phyloP scores from a whole-genome alignment of 164 flowering plant species.

The Nymphaea colorata region DNA sequence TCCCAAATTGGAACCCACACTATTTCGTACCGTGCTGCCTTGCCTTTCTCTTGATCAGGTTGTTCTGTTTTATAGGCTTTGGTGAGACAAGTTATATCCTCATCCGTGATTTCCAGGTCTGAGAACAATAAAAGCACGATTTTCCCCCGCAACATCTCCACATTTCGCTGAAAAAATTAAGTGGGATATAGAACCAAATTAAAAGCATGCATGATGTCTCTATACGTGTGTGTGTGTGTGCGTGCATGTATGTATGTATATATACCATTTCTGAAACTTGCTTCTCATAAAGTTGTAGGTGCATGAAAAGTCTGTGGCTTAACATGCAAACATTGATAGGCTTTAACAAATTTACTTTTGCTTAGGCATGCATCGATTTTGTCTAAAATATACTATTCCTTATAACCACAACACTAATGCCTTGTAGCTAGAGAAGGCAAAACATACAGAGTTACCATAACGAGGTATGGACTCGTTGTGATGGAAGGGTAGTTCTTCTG shows the following conservation, averaged over 20 bases:
- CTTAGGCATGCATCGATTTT: no score
- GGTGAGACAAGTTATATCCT: conserved; percentile 35
- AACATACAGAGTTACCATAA: background rate
- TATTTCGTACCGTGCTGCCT: conserved; percentile 27
- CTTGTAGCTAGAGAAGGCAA: no score
- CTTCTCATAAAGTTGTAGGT: no score
- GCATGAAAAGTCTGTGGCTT: no score
- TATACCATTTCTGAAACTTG: no score
- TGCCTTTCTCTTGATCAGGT: conserved; percentile 14
- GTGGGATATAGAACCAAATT: background rate
- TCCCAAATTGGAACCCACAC: conserved; percentile 61
- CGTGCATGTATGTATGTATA: no score
- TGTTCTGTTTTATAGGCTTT: conserved; percentile 27
- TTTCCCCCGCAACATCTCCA: conserved; percentile 40
- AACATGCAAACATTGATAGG: no score
- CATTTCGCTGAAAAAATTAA: conserved; percentile 23
- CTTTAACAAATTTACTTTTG: no score
- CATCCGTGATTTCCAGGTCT: conserved; percentile 41
- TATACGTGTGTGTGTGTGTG: no score
- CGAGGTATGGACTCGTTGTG: conserved; percentile 29
- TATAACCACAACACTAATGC: no score
- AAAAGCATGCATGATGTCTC: no score
- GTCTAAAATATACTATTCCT: no score
- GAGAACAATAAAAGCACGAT: conserved; percentile 54
- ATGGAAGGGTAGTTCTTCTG: conserved; percentile 45